phyloP scores from a whole-genome alignment of 495 filamentous ascomycete genomes.

The Neurospora sp. region DNA sequence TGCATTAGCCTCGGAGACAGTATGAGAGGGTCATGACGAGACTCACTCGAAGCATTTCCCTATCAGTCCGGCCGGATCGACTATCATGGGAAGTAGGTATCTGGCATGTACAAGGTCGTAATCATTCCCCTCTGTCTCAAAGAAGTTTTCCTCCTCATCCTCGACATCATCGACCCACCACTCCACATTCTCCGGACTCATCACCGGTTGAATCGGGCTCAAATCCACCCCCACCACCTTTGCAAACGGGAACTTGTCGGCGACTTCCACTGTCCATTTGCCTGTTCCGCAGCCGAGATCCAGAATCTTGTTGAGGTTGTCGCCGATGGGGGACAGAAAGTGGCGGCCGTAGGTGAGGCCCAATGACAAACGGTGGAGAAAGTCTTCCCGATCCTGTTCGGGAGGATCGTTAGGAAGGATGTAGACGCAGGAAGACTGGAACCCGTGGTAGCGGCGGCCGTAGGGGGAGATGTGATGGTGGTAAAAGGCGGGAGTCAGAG shows the following conservation, averaged over 20 bases:
- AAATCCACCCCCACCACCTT: conserved; percentile 23
- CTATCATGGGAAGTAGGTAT: conserved; percentile 31
- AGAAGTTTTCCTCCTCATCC: conserved; percentile 22
- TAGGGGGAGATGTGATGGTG: conserved; percentile 41
- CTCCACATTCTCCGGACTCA: conserved; percentile 26
- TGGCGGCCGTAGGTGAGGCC: conserved; percentile 35
- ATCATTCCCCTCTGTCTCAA: neutral
- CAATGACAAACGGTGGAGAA: conserved; percentile 48
- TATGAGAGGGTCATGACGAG: neutral
- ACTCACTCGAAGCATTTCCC: conserved; percentile 15
- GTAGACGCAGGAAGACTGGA: conserved; percentile 6
- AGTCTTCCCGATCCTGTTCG: conserved; percentile 27
- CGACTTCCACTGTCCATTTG: conserved; percentile 52
- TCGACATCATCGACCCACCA: conserved; percentile 36
- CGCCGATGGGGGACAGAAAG: conserved; percentile 41
- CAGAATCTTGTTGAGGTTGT: conserved; percentile 41
- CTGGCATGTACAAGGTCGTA: conserved; percentile 32
- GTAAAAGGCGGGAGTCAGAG: neutral
- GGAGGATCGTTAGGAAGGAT: conserved; percentile 18
- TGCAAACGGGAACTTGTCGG: conserved; percentile 24
- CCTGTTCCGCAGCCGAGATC: conserved; percentile 55
- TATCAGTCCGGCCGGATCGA: conserved; percentile 27
- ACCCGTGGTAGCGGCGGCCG: conserved; percentile 36
- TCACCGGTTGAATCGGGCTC: conserved; percentile 29
- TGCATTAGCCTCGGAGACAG: neutral